Evolutionary conservation across 208 protist species (phyloP), one percentile per base, ranked within the genome.

Genomic region (Naegleria gruberi): DNA sequence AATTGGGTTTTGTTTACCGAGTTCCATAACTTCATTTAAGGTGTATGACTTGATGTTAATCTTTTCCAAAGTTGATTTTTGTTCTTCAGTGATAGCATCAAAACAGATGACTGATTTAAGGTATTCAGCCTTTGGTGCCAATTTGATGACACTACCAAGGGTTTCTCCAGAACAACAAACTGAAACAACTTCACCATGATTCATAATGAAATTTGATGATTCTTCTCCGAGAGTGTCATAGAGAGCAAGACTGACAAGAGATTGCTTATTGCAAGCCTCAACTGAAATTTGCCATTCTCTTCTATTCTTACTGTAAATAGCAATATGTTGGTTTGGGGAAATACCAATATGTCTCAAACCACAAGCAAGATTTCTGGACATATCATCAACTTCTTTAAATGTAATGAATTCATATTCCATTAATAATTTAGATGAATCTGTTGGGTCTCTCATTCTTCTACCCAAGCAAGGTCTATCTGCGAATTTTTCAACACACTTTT

Each of bases 171-270:
- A 40, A 4, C 10, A 45, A 37, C 44, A 81, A 19, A 90, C 7
- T 83, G 37, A 73, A 3, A 34, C 26, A 82, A 90, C 26, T 45
- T 90, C 57, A 45, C 37, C 47, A 51, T 90, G 89, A 45, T 90
- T 90, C 37, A 87, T 74, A 19, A 90, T 90, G 51, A 44, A 90
- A 12, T 6, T 2, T 19, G 8, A 26, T 10, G 89, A 42, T 15
- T 90, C 57, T 10, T 26, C 37, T 40, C 89, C 89, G 0, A 90
- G 26, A 34, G 89, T 90, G 23, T 90, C 89, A 81, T 90, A 90
- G 6, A 90, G 17, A 40, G 89, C 34, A 90, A 86, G 40, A 45
- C 8, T 46, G 3, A 90, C 89, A 44, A 90, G 17, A n/a, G 47
- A 74, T 51, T 90, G 57, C 19, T 17, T 45, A 23, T 90, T 42